phyloP scores from a whole-genome alignment of 192 early-diverging fungal genomes.

The Anaeromyces robustus region DNA sequence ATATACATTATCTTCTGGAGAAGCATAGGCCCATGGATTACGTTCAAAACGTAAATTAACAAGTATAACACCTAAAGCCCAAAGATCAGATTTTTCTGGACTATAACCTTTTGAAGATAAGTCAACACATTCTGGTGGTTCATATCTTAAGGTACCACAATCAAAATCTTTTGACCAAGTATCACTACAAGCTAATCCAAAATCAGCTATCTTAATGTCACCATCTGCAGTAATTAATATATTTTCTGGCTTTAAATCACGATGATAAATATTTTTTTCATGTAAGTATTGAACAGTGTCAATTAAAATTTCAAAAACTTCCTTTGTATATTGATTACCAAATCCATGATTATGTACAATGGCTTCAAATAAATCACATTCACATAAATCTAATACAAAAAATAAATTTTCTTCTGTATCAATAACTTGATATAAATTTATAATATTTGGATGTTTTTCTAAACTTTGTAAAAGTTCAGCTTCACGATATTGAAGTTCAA shows the following conservation, averaged over 20 bases:
- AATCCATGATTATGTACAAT: neutral
- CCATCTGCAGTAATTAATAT: slow-evolving; percentile 1
- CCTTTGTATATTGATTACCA: neutral
- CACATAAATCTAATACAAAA: neutral
- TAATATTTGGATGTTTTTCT: neutral
- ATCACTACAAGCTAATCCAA: neutral
- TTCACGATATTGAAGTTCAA: neutral
- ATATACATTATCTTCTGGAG: neutral
- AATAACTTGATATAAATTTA: neutral
- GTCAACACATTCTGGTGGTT: neutral
- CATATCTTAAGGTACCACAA: neutral
- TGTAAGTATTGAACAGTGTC: slow-evolving; percentile 55
- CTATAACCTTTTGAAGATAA: neutral
- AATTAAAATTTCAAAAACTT: neutral
- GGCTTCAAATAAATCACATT: neutral
- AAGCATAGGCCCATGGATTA: neutral
- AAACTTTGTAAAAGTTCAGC: neutral
- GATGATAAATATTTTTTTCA: slow-evolving; percentile 66
- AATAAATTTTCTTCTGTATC: neutral
- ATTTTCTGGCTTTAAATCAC: slow-evolving; percentile 86
- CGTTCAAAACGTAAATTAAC: neutral
- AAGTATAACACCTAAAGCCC: neutral
- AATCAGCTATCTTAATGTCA: neutral
- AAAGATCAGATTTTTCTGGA: neutral
- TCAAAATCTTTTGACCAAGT: neutral